Conservation (phyloP, 176 grass and related monocot genomes). For the Thalia dealbata region DNA sequence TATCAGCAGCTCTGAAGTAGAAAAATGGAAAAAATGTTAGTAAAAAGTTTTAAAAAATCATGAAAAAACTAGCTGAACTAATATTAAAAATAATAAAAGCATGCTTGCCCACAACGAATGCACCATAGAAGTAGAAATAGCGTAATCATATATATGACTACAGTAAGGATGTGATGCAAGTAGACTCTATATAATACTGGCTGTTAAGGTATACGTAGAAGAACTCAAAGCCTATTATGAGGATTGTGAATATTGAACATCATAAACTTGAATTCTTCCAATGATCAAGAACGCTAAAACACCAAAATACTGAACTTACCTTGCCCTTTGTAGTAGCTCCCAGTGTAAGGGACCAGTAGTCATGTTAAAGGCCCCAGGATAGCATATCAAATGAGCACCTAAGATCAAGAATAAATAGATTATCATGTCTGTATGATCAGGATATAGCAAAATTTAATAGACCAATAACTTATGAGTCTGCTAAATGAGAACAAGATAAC, state of each 20-base stretch:
- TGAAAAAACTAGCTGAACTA: background rate
- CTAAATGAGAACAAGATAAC: background rate
- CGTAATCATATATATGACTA: no score
- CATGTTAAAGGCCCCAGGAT: conserved; percentile 99
- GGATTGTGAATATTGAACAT: background rate
- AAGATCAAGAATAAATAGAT: background rate
- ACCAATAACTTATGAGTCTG: no score
- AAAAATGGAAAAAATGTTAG: conserved; percentile 11
- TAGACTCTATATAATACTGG: background rate
- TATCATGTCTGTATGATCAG: background rate
- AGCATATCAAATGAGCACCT: conserved; percentile 96
- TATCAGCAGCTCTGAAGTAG: conserved; percentile 68
- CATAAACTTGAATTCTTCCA: background rate
- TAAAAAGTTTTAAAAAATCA: conserved; percentile 6
- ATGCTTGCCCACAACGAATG: background rate
- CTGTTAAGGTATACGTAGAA: no score
- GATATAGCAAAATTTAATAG: background rate
- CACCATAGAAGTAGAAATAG: background rate
- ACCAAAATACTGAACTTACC: conserved; percentile 25
- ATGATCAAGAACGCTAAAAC: background rate
- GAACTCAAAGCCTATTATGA: background rate
- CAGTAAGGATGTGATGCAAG: background rate
- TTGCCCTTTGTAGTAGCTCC: conserved; percentile 93
- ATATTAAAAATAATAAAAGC: background rate
- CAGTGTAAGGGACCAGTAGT: conserved; percentile 93